phyloP scores from a whole-genome alignment of 2,329 filamentous ascomycete species.

The Xylariaceae sp. region DNA sequence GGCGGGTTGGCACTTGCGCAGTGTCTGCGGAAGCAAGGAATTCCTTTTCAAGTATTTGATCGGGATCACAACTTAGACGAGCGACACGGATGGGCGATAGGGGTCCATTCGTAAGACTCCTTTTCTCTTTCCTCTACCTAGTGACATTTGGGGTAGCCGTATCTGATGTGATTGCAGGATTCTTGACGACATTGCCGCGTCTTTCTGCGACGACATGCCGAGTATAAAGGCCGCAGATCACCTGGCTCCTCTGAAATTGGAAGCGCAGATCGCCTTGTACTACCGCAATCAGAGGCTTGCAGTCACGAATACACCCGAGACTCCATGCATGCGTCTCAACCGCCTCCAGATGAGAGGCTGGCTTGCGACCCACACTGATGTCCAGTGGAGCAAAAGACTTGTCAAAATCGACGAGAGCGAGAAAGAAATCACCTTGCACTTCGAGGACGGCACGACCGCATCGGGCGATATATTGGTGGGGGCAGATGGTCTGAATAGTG shows the following conservation, averaged over 20 bases:
- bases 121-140: neutral
- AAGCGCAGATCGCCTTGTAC: neutral
- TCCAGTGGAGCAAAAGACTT: constrained; percentile 27
- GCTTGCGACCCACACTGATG: constrained; percentile 25
- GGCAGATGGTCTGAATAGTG: constrained; percentile 29
- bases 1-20: constrained; percentile 11
- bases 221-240: neutral
- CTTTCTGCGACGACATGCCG: neutral
- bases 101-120: constrained; percentile 9
- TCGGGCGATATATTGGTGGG: constrained; percentile 28
- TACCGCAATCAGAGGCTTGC: neutral
- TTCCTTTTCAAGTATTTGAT: constrained; percentile 13
- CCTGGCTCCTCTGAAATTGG: neutral
- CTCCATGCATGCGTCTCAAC: constrained; percentile 18
- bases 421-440: constrained; percentile 18
- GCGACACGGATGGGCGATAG: constrained; percentile 10
- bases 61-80: constrained; percentile 8
- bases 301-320: neutral
- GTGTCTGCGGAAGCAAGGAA: constrained; percentile 10
- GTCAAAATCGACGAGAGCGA: constrained; percentile 17
- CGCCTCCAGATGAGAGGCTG: constrained; percentile 23
- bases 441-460: constrained; percentile 26
- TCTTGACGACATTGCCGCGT: neutral
- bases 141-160: neutral
- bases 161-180: neutral